Conservation (phyloP, 306 rosid genomes). For the Phaseolus lunatus region DNA sequence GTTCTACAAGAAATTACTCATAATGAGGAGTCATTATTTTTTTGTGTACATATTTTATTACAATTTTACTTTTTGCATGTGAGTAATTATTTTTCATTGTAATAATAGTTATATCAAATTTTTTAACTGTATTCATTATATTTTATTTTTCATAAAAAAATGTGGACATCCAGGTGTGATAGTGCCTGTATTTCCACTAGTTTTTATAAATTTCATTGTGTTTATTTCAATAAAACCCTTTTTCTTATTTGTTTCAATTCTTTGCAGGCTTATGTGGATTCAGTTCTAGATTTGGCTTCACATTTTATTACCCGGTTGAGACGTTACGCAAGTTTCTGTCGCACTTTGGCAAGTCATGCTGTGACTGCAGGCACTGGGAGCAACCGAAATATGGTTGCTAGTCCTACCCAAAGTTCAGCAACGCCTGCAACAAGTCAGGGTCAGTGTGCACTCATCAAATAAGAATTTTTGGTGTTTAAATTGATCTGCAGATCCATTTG, state of each 20-base stretch:
- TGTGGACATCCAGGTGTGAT: no score
- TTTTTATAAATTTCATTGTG: slow-evolving; percentile 10
- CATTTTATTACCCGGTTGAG: slow-evolving; percentile 97
- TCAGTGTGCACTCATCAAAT: slow-evolving; percentile 45
- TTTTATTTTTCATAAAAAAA: no score
- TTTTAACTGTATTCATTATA: no score
- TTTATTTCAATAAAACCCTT: background rate
- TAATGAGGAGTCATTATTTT: no score
- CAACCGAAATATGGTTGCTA: slow-evolving; percentile 89
- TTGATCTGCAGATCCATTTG: background rate
- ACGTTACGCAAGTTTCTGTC: slow-evolving; percentile 99
- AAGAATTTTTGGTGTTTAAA: slow-evolving; percentile 21
- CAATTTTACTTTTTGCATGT: no score
- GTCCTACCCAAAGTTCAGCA: slow-evolving; percentile 89
- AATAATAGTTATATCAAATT: no score
- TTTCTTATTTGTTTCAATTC: slow-evolving; percentile 38
- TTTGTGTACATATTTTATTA: no score
- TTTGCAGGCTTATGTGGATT: slow-evolving; percentile 95
- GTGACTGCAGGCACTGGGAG: slow-evolving; percentile 91
- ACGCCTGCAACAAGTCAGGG: slow-evolving; percentile 94
- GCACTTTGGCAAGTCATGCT: slow-evolving; percentile 98
- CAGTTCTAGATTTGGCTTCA: slow-evolving; percentile 97
- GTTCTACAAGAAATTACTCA: no score
- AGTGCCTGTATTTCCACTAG: no score
- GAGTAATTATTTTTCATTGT: no score